A percentile compares a stretch with the other conserved stretches of the same genome.
Conservation (phyloP, 306 rosid genomes). For the Dalbergia cultrata region DNA sequence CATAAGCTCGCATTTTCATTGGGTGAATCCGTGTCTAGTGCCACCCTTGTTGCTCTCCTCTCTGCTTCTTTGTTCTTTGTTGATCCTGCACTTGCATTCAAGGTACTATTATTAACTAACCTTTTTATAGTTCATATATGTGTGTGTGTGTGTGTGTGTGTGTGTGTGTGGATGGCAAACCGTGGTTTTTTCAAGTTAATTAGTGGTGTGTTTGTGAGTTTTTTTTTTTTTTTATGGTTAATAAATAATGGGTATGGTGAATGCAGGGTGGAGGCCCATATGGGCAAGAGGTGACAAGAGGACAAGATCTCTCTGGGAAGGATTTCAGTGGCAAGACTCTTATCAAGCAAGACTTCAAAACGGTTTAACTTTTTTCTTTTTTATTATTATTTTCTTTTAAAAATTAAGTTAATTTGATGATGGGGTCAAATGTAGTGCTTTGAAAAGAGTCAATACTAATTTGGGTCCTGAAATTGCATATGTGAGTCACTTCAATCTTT, state of each 20-base stretch:
- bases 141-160: neutral
- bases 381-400: neutral
- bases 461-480: no score
- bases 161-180: neutral
- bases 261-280: slow-evolving; percentile 94
- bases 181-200: slow-evolving; percentile 19
- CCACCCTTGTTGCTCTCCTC: slow-evolving; percentile 72
- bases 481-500: no score
- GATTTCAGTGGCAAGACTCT: slow-evolving; percentile 92
- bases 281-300: slow-evolving; percentile 89
- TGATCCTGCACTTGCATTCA: slow-evolving; percentile 87
- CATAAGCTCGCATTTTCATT: slow-evolving; percentile 48
- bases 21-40: slow-evolving; percentile 58
- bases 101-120: slow-evolving; percentile 45
- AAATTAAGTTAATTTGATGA: slow-evolving; percentile 21
- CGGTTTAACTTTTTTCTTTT: slow-evolving; percentile 55
- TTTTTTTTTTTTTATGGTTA: neutral
- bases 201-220: neutral
- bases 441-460: no score
- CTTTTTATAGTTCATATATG: neutral
- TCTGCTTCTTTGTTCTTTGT: slow-evolving; percentile 78
- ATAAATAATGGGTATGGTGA: slow-evolving; percentile 18
- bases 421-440: neutral
- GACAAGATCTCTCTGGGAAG: slow-evolving; percentile 90
- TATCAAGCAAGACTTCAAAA: slow-evolving; percentile 95